Evolutionary conservation across 345 rosid species (phyloP).

Genomic region (Ceriops zippeliana): DNA sequence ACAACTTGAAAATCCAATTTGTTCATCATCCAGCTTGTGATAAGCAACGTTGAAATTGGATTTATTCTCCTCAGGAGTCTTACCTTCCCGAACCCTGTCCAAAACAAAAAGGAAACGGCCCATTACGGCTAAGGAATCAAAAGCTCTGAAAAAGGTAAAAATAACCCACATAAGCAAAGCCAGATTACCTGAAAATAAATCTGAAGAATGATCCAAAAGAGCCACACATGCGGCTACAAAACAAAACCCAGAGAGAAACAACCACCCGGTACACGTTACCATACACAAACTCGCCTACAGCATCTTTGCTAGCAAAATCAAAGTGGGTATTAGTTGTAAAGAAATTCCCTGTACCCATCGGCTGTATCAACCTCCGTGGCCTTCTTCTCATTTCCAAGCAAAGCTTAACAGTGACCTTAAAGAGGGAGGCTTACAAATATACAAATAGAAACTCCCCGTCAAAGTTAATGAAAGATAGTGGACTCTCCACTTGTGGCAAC

Average conservation of each 20-base stretch:
- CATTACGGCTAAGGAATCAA: constrained; percentile 6
- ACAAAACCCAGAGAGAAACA: constrained; percentile 42
- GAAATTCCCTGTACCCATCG: constrained; percentile 38
- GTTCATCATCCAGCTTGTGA: neutral
- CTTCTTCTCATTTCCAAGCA: constrained; percentile 21
- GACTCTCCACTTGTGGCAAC: constrained; percentile 42
- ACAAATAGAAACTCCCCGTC: neutral
- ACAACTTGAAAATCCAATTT: constrained; percentile 14
- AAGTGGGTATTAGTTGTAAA: constrained; percentile 31
- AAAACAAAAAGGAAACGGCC: neutral
- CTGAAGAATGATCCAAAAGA: constrained; percentile 30
- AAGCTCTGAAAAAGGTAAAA: neutral
- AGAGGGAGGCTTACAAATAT: no score
- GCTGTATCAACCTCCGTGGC: constrained; percentile 16
- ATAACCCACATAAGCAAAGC: neutral
- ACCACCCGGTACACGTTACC: constrained; percentile 33
- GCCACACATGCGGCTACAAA: constrained; percentile 42
- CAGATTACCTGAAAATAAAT: constrained; percentile 42
- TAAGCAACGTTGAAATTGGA: constrained; percentile 16
- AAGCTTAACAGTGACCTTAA: constrained; percentile 9
- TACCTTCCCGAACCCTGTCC: constrained; percentile 25
- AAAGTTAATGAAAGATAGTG: constrained; percentile 13
- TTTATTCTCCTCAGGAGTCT: constrained; percentile 16
- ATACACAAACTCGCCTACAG: constrained; percentile 31
- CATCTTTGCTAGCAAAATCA: constrained; percentile 22